Percentiles rank a stretch among this genome's conserved stretches.
Conservation (phyloP, 2,329 filamentous ascomycete genomes). For the Penicillium sp. region DNA sequence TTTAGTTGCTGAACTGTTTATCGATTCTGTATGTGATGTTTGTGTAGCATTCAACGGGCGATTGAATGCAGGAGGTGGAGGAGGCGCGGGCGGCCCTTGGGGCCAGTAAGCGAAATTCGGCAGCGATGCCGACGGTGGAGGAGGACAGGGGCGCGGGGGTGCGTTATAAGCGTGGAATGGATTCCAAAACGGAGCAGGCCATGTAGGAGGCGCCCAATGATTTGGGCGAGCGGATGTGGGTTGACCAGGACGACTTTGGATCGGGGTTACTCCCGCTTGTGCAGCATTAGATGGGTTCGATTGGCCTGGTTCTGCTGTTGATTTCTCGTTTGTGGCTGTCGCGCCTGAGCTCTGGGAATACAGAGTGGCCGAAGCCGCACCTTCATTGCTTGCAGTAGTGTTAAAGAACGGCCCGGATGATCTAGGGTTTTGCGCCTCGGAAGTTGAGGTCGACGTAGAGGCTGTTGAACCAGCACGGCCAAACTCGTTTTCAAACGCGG, state of each 20-base stretch:
- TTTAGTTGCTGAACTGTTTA: slow-evolving; percentile 11
- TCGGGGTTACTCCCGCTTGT: not conserved
- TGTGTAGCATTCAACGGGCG: not conserved
- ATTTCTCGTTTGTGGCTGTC: not conserved
- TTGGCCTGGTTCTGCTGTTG: not conserved
- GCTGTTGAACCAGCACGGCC: slow-evolving; percentile 17
- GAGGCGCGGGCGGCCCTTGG: not conserved
- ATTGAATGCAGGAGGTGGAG: not conserved
- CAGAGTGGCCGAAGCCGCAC: not conserved
- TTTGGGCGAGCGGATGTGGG: not conserved
- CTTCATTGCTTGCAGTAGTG: not conserved
- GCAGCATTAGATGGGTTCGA: not conserved
- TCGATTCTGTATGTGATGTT: not conserved
- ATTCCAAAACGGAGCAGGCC: not conserved
- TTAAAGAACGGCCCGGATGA: not conserved
- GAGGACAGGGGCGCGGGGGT: slow-evolving; percentile 2
- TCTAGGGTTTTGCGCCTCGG: slow-evolving; percentile 2
- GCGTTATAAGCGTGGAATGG: not conserved
- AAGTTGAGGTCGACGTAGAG: not conserved
- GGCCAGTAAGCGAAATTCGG: not conserved
- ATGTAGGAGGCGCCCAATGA: not conserved
- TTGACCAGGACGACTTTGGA: not conserved
- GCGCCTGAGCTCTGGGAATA: not conserved
- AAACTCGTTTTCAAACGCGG: slow-evolving; percentile 38
- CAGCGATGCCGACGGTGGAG: not conserved